Base-by-base conservation (phyloP, 352 stramenopile genomes). In the Thalassiosira livingstoniorum region DNA sequence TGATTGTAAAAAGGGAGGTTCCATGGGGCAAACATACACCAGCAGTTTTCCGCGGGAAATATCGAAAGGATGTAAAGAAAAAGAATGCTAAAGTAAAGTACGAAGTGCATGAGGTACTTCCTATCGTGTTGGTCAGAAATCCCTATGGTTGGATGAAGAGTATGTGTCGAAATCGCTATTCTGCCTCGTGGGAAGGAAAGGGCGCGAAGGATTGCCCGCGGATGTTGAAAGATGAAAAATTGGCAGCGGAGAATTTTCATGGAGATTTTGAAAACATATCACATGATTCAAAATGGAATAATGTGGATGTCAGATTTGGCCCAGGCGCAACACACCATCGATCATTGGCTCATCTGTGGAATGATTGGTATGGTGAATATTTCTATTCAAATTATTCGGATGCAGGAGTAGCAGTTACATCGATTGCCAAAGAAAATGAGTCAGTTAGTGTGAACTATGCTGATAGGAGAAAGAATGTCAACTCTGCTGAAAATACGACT, bases 11-110 rank as follows among this genome's bases (percentile, higher is more conserved):
- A n/a, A n/a, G n/a, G n/a, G 83, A 94, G 63, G 84, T 92, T n/a
- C 77, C 77, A n/a, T 92, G 82, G 87, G 91, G 92, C 0, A 95
- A 95, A 78, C 92, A 95, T 66, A 93, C 83, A 31, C 90, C 88
- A 5, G 79, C 75, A n/a, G 66, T 66, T 51, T 88, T 82, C 66
- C 58, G 85, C 25, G 61, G 70, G 2, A 34, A 83, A 13, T 87
- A 93, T 84, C 43, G 27, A 3, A 81, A 84, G 7, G 87, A 80
- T 27, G n/a, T 75, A 66, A 89, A 88, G n/a, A 43, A 34, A 3
- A 81, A 84, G 7, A 88, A 80, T 27, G n/a, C 77, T 62, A 89
- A 88, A 34, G 0, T 18, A 13, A 79, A 76, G 34, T 85, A 77
- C 35, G 87, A 87, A 34, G 71, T 86, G 2, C 83, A 92, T 62